Conservation (phyloP, 257 asterid genomes). For the Osmanthus fragrans region DNA sequence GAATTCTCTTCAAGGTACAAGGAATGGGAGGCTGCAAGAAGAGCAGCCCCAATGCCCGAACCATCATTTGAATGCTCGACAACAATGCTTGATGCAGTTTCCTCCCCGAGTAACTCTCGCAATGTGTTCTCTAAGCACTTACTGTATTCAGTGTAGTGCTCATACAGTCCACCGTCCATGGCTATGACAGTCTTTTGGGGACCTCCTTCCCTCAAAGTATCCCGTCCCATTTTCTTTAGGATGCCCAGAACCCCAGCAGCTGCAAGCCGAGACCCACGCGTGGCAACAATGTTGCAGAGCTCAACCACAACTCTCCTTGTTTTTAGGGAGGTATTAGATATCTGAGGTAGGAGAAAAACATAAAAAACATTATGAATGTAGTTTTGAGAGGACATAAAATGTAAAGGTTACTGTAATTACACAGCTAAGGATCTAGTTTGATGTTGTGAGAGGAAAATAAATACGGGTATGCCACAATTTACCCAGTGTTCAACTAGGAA, state of each 20-base stretch:
- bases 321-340: slow-evolving; percentile 60
- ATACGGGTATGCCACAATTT: too few species aligned
- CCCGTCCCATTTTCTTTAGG: slow-evolving; percentile 81
- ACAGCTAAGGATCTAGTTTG: neutral
- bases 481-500: neutral
- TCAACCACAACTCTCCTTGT: slow-evolving; percentile 55
- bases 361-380: neutral
- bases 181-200: slow-evolving; percentile 64
- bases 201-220: slow-evolving; percentile 37
- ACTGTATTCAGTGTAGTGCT: slow-evolving; percentile 74
- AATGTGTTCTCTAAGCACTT: slow-evolving; percentile 61
- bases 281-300: slow-evolving; percentile 68
- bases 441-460: too few species aligned
- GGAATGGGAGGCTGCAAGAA: slow-evolving; percentile 84
- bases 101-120: slow-evolving; percentile 59
- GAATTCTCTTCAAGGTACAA: slow-evolving; percentile 32
- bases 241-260: slow-evolving; percentile 79
- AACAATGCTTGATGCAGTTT: slow-evolving; percentile 33
- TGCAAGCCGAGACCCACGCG: slow-evolving; percentile 87
- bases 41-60: slow-evolving; percentile 94
- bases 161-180: slow-evolving; percentile 84
- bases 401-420: neutral
- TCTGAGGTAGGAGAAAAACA: slow-evolving; percentile 36
- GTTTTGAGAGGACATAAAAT: neutral
- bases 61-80: slow-evolving; percentile 80